These are phyloP conservation scores for Moesziomyces antarcticus DNA, from an alignment of 1,284 basidiomycete genomes.

Conservation along the genomic window DNA sequence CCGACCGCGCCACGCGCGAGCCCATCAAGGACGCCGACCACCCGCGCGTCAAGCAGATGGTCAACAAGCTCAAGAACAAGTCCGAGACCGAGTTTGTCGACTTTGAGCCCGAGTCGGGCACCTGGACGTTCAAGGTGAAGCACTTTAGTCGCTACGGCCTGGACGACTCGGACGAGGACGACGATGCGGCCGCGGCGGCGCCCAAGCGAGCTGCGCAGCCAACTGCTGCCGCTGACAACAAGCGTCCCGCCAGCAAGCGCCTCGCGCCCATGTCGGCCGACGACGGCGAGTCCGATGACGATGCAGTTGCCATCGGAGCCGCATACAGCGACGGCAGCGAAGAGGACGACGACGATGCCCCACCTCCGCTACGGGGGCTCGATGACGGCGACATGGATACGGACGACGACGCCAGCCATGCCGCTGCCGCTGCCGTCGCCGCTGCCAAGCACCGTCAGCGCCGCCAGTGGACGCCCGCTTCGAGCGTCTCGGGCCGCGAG, in stretches of 20 bases:
- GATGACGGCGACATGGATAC: conserved; percentile 43
- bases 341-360: conserved; percentile 47
- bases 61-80: conserved; percentile 85
- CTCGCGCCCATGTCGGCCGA: conserved; percentile 32
- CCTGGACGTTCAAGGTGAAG: conserved; percentile 93
- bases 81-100: conserved; percentile 85
- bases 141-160: conserved; percentile 75
- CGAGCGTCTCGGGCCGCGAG: conserved; percentile 29
- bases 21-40: conserved; percentile 86
- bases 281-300: conserved; percentile 21
- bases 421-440: conserved; percentile 22
- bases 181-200: conserved; percentile 18
- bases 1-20: conserved; percentile 90
- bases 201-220: conserved; percentile 11
- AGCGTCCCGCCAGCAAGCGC: conserved; percentile 37
- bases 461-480: conserved; percentile 37
- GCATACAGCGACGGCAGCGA: conserved; percentile 15
- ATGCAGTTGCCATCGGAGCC: conserved; percentile 10
- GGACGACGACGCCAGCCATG: conserved; percentile 43
- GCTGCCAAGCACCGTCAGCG: conserved; percentile 38
- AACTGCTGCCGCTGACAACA: conserved; percentile 16
- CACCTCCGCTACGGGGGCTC: conserved; percentile 44
- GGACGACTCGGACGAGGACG: conserved; percentile 65
- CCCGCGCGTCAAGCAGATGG: conserved; percentile 77
- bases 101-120: conserved; percentile 83